Evolutionary conservation across 2,329 filamentous ascomycete species (phyloP).

Genomic region (Diaporthe citriasiana): DNA sequence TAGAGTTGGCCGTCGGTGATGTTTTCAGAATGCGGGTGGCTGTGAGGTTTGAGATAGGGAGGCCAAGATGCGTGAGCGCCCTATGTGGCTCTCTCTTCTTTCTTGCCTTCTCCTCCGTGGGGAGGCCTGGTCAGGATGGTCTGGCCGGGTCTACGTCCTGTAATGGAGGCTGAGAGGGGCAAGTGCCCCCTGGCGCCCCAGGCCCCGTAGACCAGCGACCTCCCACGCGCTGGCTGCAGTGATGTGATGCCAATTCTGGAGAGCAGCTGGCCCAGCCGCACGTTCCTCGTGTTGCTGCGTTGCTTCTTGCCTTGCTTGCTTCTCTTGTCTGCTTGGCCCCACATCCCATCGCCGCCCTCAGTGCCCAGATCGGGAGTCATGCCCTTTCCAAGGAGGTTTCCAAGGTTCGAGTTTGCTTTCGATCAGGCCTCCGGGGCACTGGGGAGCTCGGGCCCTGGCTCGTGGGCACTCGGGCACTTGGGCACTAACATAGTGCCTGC

Average conservation of each 20-base stretch:
- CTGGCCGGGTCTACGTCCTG: conserved; percentile 14
- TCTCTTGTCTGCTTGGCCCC: conserved; percentile 24
- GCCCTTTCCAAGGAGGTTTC: conserved; percentile 6
- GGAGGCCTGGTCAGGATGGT: conserved; percentile 1
- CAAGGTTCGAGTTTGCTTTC: neutral
- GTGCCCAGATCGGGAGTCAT: conserved; percentile 13
- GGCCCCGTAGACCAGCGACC: neutral
- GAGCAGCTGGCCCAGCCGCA: conserved; percentile 15
- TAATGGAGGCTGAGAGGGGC: neutral
- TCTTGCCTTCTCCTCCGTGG: neutral
- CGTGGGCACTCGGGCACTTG: neutral
- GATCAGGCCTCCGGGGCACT: neutral
- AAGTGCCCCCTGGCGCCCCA: neutral
- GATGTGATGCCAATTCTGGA: conserved; percentile 22
- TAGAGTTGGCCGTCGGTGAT: conserved; percentile 28
- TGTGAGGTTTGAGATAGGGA: conserved; percentile 31
- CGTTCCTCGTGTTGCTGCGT: conserved; percentile 8
- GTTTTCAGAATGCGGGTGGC: conserved; percentile 22
- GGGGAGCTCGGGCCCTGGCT: neutral
- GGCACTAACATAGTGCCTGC: neutral
- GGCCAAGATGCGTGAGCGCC: conserved; percentile 7
- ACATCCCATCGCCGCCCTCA: conserved; percentile 5
- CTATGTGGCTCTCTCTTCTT: neutral
- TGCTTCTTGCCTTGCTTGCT: conserved; percentile 9
- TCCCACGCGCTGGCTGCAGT: neutral